Conservation (phyloP, 2,329 filamentous ascomycete genomes). For the Fusarium torreyae region DNA sequence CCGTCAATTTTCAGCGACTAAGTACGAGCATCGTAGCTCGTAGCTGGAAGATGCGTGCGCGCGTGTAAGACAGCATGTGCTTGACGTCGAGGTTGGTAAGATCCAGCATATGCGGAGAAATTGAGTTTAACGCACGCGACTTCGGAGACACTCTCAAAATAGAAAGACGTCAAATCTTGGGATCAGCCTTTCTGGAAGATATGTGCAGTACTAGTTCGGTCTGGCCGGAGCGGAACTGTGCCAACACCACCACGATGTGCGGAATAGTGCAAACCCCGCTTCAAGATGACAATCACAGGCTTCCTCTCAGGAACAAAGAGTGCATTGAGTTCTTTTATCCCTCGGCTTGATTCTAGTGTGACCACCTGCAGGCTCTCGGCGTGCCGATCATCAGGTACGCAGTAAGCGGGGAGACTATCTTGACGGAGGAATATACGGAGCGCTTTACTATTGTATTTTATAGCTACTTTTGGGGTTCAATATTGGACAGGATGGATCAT, state of each 20-base stretch:
- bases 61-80: too few relatives aligned
- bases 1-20: background rate
- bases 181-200: constrained; percentile 16
- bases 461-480: background rate
- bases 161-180: constrained; percentile 14
- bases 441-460: background rate
- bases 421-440: background rate
- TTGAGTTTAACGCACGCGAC: constrained; percentile 17
- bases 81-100: background rate
- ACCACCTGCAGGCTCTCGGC: constrained; percentile 36
- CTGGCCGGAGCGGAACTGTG: constrained; percentile 22
- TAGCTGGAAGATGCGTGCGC: background rate
- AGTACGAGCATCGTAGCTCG: constrained; percentile 5
- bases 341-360: constrained; percentile 41
- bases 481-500: background rate
- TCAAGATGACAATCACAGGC: constrained; percentile 40
- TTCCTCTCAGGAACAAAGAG: constrained; percentile 19
- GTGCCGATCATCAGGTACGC: constrained; percentile 44
- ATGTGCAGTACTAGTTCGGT: constrained; percentile 18
- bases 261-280: constrained; percentile 26
- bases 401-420: constrained; percentile 11
- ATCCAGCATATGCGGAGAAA: background rate
- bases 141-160: constrained; percentile 31
- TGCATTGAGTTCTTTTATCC: constrained; percentile 21
- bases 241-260: constrained; percentile 37